phyloP scores from a whole-genome alignment of 148 eudicot genomes.

The Rhododendron ferrugineum region DNA sequence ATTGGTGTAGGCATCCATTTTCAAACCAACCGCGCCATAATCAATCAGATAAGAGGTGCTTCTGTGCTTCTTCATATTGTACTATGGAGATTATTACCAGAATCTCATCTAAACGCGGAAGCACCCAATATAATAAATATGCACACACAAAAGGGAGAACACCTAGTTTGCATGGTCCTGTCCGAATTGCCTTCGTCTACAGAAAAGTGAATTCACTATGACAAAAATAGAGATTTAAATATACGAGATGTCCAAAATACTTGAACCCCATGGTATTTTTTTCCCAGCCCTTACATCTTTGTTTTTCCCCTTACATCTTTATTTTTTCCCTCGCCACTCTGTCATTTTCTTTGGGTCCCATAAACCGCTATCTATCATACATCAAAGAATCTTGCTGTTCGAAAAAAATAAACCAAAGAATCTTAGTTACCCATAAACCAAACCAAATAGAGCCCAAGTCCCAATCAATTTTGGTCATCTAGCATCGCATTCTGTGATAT shows the following conservation, averaged over 20 bases:
- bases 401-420: too few species aligned
- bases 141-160: neutral
- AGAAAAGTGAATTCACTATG: neutral
- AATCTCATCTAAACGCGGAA: neutral
- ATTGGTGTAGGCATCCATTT: constrained; percentile 69
- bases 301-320: neutral
- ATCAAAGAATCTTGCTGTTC: neutral
- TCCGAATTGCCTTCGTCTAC: neutral
- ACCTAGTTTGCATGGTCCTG: neutral
- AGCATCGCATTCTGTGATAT: neutral
- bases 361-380: neutral
- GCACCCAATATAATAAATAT: neutral
- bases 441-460: neutral
- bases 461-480: neutral
- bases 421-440: neutral
- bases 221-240: neutral
- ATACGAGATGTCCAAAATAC: neutral
- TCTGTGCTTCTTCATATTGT: neutral
- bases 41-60: constrained; percentile 40
- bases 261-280: neutral
- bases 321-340: neutral
- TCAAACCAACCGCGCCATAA: constrained; percentile 34
- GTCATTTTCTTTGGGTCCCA: neutral
- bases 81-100: neutral
- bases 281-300: neutral